Evolutionary conservation across 169 alveolate genomes (phyloP), one percentile per base, ranked within the genome.

Genomic region (Toxoplasma gondii): DNA sequence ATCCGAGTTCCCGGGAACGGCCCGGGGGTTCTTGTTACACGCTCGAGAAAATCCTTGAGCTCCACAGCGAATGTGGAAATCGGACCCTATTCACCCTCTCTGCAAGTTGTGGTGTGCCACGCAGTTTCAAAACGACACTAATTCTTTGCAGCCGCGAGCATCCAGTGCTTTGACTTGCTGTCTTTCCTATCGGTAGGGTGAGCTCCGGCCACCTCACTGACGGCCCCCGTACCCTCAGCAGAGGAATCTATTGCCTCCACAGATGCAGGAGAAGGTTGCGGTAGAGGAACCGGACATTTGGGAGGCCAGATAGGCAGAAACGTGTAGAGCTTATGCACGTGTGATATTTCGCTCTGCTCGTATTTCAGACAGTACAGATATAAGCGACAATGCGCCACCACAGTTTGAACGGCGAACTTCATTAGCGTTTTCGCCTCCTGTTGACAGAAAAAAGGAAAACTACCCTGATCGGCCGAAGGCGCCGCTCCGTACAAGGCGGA

Each of bases 341-440:
- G 34, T 10, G 90, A 12, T 9, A 82, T 36, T 45, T 82, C 69
- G 38, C 67, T 36, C 67, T 44, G 54, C 34, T 24, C 38, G 12
- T 82, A 45, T 29, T 82, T 39, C 54, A 82, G 54, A 43, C 90
- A 82, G 67, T 82, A 82, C 90, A 43, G 67, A 45, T 82, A 82
- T 39, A 82, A n/a, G n/a, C 90, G 90, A 67, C 69, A 82, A n/a
- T 82, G 90, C 0, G 70, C 54, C 43, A 82, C 90, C 49, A 82
- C 24, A 12, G 90, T 82, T 29, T n/a, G 69, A 0, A 10, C 41
- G 22, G 90, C 90, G 39, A 82, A 82, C 38, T 45, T 39, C 39
- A 82, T 7, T 10, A 82, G 67, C 41, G 24, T 82, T 29, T 22
- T 39, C 27, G 90, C 90, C 90, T 82, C 90, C 38, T 12, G 34